Percentiles rank a stretch among this genome's conserved stretches.
These are phyloP conservation scores for Pythium dissimile DNA, from an alignment of 352 stramenopile species.

Conservation along the genomic window DNA sequence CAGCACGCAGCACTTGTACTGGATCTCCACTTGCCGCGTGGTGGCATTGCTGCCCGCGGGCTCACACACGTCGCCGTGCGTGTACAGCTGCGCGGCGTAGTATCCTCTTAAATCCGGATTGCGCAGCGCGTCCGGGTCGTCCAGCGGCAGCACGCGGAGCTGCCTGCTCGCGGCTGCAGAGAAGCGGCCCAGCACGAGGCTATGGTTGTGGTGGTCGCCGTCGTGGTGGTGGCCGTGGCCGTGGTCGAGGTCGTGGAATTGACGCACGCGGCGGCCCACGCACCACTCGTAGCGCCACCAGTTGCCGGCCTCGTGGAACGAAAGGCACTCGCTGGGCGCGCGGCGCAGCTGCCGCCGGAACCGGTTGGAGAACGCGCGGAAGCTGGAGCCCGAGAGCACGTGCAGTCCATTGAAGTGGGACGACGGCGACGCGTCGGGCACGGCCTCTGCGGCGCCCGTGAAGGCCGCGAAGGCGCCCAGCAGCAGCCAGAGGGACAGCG, in stretches of 20 bases:
- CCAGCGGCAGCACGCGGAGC: constrained; percentile 35
- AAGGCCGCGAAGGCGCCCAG: not conserved
- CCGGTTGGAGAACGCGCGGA: constrained; percentile 65
- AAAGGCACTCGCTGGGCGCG: constrained; percentile 36
- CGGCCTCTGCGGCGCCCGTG: not conserved
- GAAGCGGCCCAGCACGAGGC: constrained; percentile 49
- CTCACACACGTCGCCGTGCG: constrained; percentile 37
- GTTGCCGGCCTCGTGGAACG: constrained; percentile 47
- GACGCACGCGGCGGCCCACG: constrained; percentile 57
- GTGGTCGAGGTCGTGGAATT: constrained; percentile 53
- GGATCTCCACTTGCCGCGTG: constrained; percentile 26
- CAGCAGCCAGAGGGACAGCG: not conserved
- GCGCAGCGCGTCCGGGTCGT: constrained; percentile 33
- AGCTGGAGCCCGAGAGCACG: constrained; percentile 58
- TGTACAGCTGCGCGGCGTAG: constrained; percentile 50
- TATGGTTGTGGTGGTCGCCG: no score
- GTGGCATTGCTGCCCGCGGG: constrained; percentile 4
- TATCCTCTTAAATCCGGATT: constrained; percentile 60
- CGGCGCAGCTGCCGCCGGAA: constrained; percentile 52
- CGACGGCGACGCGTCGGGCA: not conserved
- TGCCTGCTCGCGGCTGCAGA: constrained; percentile 24
- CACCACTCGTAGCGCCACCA: constrained; percentile 90
- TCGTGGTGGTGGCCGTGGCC: no score
- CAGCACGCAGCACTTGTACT: constrained; percentile 76
- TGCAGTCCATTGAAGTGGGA: constrained; percentile 38